A percentile compares a stretch with the other conserved stretches of the same genome.
Evolutionary conservation across 768 basidiomycete genomes (phyloP).

Genomic region (Suillus subalutaceus): DNA sequence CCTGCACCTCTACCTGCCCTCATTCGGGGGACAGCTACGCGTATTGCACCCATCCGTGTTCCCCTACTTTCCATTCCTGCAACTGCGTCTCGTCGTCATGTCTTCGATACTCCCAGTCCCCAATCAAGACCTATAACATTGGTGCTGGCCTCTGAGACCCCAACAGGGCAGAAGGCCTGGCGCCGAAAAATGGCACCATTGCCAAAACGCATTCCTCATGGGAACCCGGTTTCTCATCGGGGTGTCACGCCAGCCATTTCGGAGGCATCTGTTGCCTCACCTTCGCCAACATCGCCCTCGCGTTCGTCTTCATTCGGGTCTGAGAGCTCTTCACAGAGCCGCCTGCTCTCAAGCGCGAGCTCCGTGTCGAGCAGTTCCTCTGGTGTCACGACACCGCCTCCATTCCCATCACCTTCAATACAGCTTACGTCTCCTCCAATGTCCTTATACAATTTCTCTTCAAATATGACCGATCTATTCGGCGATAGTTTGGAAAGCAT

Average conservation of each 20-base stretch:
- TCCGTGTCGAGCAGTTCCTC: conserved; percentile 4
- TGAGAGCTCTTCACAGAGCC: not conserved
- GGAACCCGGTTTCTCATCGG: conserved; percentile 17
- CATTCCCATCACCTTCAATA: conserved; percentile 7
- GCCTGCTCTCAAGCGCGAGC: conserved; percentile 7
- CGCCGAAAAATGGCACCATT: conserved; percentile 26
- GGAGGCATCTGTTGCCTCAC: conserved; percentile 9
- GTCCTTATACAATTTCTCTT: conserved; percentile 6
- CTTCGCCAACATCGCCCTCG: conserved; percentile 1
- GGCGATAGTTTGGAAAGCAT: not conserved
- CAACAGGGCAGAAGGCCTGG: not conserved
- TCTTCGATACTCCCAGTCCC: conserved; percentile 24
- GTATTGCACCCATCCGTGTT: conserved; percentile 1
- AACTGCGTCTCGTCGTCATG: conserved; percentile 16
- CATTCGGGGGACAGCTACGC: not conserved
- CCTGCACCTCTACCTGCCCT: conserved; percentile 24
- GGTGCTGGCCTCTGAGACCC: conserved; percentile 3
- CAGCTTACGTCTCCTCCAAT: not conserved
- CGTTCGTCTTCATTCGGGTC: conserved; percentile 8
- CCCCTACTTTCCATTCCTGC: conserved; percentile 12
- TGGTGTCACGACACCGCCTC: not conserved
- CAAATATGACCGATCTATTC: conserved; percentile 10
- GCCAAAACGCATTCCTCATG: conserved; percentile 29
- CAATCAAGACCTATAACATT: conserved; percentile 19
- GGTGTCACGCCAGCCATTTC: conserved; percentile 17